These are phyloP conservation scores for Abrus pulchellus DNA, from an alignment of 306 rosid species.

Conservation along the genomic window DNA sequence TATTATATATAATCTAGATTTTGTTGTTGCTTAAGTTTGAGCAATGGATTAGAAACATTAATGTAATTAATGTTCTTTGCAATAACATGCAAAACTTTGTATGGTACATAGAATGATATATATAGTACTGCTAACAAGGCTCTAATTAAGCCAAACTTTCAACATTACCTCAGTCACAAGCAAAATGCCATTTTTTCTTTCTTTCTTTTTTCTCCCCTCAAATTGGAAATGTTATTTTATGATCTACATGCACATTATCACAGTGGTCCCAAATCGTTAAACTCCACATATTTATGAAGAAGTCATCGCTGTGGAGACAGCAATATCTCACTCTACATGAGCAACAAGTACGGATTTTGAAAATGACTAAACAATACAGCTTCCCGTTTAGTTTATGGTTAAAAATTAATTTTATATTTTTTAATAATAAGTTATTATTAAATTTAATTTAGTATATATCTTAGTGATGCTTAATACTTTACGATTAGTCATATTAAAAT, in stretches of 20 bases:
- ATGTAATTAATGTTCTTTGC: background rate
- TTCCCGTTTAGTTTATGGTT: too few species aligned
- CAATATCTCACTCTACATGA: background rate
- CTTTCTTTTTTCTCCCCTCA: background rate
- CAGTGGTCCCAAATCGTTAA: background rate
- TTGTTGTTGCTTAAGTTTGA: too few species aligned
- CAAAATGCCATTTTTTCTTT: background rate
- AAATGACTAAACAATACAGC: background rate
- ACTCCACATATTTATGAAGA: background rate
- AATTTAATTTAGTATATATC: too few species aligned
- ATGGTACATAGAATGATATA: background rate
- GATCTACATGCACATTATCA: background rate
- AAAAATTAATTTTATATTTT: too few species aligned
- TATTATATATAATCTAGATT: too few species aligned
- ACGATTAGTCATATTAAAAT: too few species aligned
- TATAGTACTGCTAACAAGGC: background rate
- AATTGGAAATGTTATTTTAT: background rate
- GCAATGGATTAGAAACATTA: background rate
- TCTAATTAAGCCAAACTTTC: background rate
- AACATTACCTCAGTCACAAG: background rate
- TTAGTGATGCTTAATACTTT: too few species aligned
- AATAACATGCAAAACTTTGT: background rate
- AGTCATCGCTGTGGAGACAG: background rate
- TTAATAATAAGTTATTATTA: too few species aligned
- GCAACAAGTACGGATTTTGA: background rate